Percentiles rank a stretch among this genome's conserved stretches.
These are phyloP conservation scores for Saccharomycopsis vini DNA, from an alignment of 805 yeast species.

Conservation along the genomic window DNA sequence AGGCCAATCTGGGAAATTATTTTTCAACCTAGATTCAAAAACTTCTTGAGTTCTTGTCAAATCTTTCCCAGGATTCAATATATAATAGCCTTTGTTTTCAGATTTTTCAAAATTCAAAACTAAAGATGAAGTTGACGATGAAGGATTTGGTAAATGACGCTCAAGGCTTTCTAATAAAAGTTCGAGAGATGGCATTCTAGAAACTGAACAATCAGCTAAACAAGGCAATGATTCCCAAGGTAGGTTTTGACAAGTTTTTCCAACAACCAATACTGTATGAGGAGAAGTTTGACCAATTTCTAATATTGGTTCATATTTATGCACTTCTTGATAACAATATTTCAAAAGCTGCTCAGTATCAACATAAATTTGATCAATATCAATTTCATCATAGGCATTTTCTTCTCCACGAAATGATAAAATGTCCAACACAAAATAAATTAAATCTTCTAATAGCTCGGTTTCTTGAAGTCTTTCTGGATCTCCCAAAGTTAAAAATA, in stretches of 20 bases:
- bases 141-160: too few species aligned
- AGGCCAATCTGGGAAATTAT: constrained; percentile 32
- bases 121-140: too few species aligned
- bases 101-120: not conserved
- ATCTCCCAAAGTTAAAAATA: constrained; percentile 41
- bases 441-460: constrained; percentile 49
- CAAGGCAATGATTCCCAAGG: constrained; percentile 87
- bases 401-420: constrained; percentile 54
- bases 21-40: constrained; percentile 38
- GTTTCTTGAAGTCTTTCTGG: constrained; percentile 26
- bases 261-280: constrained; percentile 66
- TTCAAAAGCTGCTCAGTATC: constrained; percentile 42
- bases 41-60: constrained; percentile 53
- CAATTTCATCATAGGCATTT: constrained; percentile 58
- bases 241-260: constrained; percentile 52
- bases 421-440: constrained; percentile 53
- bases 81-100: constrained; percentile 49
- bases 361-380: constrained; percentile 44
- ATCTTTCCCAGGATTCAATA: constrained; percentile 81
- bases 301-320: not conserved
- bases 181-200: constrained; percentile 65
- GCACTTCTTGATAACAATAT: constrained; percentile 22
- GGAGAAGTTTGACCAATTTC: constrained; percentile 16
- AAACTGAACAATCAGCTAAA: constrained; percentile 45
- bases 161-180: constrained; percentile 33